Evolutionary conservation across 345 rosid species (phyloP).

Genomic region (Psidium guajava): DNA sequence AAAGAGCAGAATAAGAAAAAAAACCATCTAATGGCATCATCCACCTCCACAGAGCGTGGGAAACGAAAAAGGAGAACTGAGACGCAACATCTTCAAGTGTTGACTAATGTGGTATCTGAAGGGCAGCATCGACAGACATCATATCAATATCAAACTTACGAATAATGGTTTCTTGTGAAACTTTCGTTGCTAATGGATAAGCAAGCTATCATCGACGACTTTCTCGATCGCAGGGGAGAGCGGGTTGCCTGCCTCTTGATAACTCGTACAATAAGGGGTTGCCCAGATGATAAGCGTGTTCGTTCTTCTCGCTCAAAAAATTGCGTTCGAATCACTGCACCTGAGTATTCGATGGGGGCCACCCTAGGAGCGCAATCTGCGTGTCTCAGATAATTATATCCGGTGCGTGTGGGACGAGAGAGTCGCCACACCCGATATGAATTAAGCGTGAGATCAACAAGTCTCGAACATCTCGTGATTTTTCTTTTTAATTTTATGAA

Average conservation of each 20-base stretch:
- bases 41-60: neutral
- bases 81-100: neutral
- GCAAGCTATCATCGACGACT: neutral
- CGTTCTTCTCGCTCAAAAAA: neutral
- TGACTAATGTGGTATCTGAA: no score
- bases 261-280: neutral
- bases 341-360: neutral
- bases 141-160: neutral
- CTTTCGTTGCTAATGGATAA: neutral
- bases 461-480: neutral
- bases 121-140: no score
- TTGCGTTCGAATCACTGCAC: neutral
- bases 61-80: no score
- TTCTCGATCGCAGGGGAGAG: neutral
- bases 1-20: no score
- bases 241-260: neutral
- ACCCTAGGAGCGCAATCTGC: neutral
- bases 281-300: neutral
- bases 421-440: neutral
- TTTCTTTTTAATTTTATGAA: neutral
- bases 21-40: no score
- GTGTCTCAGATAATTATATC: neutral
- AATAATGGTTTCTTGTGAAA: neutral
- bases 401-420: neutral
- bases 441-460: neutral